phyloP scores from a whole-genome alignment of 345 rosid genomes.

The Tarenaya hassleriana region DNA sequence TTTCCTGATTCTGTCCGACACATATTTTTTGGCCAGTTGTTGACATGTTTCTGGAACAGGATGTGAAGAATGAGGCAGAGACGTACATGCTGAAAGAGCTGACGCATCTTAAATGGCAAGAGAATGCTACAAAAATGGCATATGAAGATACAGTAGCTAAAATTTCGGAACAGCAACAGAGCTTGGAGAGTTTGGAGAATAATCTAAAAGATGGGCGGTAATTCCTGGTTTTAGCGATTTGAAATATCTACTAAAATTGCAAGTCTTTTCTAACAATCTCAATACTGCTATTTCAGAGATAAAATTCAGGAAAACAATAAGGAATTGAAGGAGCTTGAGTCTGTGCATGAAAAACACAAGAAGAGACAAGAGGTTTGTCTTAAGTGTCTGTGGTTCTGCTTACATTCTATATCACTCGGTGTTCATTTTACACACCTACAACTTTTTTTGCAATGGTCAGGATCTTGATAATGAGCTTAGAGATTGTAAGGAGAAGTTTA shows the following conservation, averaged over 20 bases:
- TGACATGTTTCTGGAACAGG: conserved; percentile 41
- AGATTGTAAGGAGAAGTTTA: conserved; percentile 77
- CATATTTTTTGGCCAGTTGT: conserved; percentile 7
- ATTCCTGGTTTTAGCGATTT: conserved; percentile 12
- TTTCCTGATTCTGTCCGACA: conserved; percentile 5
- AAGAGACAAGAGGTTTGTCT: conserved; percentile 78
- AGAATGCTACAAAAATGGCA: conserved; percentile 79
- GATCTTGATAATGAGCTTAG: conserved; percentile 64
- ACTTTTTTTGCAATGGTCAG: conserved; percentile 36
- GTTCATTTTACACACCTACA: no score
- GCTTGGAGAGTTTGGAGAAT: conserved; percentile 55
- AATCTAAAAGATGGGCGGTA: conserved; percentile 65
- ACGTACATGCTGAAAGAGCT: conserved; percentile 89
- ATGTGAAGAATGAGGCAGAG: conserved; percentile 92
- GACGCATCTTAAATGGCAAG: conserved; percentile 85
- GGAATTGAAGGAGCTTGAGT: conserved; percentile 67
- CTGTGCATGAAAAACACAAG: conserved; percentile 57
- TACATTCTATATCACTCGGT: no score
- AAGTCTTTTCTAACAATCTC: conserved; percentile 3
- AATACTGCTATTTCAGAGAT: conserved; percentile 41
- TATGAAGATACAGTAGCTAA: conserved; percentile 54
- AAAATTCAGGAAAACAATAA: conserved; percentile 62
- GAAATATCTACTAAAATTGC: conserved; percentile 2
- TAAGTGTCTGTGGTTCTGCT: conserved; percentile 11
- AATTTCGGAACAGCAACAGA: conserved; percentile 51